Evolutionary conservation across 306 rosid genomes (phyloP), one percentile per base, ranked within the genome.

Genomic region (Ammopiptanthus mongolicus): DNA sequence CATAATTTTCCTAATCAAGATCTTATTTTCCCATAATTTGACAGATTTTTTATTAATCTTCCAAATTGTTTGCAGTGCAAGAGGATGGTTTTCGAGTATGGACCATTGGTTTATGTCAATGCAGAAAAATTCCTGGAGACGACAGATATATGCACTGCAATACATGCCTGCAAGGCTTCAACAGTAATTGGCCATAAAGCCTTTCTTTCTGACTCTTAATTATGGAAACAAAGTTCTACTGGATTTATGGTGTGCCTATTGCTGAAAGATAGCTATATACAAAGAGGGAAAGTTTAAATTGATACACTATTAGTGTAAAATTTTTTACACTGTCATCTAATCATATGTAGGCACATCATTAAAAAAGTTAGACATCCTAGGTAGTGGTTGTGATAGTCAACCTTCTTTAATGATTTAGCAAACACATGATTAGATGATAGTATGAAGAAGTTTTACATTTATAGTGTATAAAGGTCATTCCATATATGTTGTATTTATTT

Each of bases 81-180:
- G 93, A 89, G 41, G 66, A 9, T 88, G 17, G 93, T 92, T 23
- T 88, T 92, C 48, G 79, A 90, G 80, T 95, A 87, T 64, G 97
- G 96, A 65, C 93, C 97, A 5, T 46, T 87, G 29, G 14, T 89
- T 50, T 76, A 90, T 39, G 63, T 78, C 44, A 89, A 90, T 80
- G 90, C 96, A 23, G 91, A 90, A 88, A 88, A 90, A 83, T 80
- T 87, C 79, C 86, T 95, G 5, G 97, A 90, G 75, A 76, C 69
- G 8, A 78, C 82, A 31, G 93, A 95, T 71, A 62, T 95, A 76
- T 92, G 99, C 92, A 81, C 69, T 10, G 75, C 77, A 11, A 71
- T 92, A 48, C 96, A 88, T 69, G 96, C 97, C 51, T 95, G 96
- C 81, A 80, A 82, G 52, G 74, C 73, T 5, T 31, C 75, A 15